Base-by-base conservation (phyloP, 345 rosid genomes). In the Reutealis trisperma region DNA sequence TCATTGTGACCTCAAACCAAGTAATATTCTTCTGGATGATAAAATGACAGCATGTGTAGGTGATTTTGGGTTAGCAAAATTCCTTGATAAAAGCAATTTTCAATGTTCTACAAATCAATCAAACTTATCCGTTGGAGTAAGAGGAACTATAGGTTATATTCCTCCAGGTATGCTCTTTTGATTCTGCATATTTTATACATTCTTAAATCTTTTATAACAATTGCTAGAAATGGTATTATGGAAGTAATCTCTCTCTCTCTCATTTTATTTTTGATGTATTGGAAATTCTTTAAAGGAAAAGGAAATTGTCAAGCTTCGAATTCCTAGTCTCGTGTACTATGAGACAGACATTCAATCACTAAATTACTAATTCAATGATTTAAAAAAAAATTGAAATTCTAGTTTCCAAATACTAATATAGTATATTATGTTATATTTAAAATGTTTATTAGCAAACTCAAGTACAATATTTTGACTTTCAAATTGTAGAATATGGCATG, bases 401-500 rank as follows among this genome's bases (percentile, higher is more conserved):
- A 27, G 30, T 27, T 27, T 27, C 30, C 30, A 27, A 1, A 27
- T 27, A 27, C 30, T 27, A 27, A 1, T 34, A 30, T 18, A 2
- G 54, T 8, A 49, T 18, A 4, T 25, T 16, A 49, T 30, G 1
- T 5, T 71, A 13, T 32, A 27, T 12, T 13, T 25, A 13, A 6
- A 1, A 12, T 45, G 13, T 8, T 45, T 45, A 0, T 45, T 0
- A 45, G 2, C 11, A 49, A 49, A 49, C 16, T 49, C 2, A 49
- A 13, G 3, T 49, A 49, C 5, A 1, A 1, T 4, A 19, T 11
- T 68, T 22, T 0, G 45, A 14, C 11, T 25, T 24, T n/a, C 42
- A 6, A 6, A 25, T 73, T 49, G 66, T 14, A 73, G 76, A 73
- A 27, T 60, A 73, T 27, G 76, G 67, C n/a, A 6, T 54, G 42